These are phyloP conservation scores for Ganoderma boninense DNA, from an alignment of 1,284 basidiomycete genomes.

Conservation along the genomic window DNA sequence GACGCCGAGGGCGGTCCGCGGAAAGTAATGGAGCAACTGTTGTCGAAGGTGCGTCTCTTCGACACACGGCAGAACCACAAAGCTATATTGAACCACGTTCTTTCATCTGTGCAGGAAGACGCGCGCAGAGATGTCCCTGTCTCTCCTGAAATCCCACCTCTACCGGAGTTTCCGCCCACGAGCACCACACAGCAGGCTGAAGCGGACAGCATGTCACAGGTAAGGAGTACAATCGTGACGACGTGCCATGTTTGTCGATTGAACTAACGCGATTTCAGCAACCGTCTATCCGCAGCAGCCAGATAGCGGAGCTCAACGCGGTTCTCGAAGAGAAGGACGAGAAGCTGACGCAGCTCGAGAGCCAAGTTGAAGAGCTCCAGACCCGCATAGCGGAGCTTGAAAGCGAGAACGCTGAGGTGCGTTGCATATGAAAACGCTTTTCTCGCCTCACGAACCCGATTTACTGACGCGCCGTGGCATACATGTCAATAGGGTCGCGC, in stretches of 20 bases:
- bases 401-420: conserved; percentile 21
- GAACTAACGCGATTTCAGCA: background rate
- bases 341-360: conserved; percentile 26
- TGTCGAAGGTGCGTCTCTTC: conserved; percentile 21
- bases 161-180: conserved; percentile 29
- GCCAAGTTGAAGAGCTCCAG: conserved; percentile 24
- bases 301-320: conserved; percentile 27
- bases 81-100: background rate
- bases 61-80: background rate
- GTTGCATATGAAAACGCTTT: background rate
- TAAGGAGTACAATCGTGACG: background rate
- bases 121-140: background rate
- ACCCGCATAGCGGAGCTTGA: conserved; percentile 17
- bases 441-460: background rate
- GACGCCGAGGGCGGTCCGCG: conserved; percentile 10
- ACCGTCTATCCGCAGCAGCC: conserved; percentile 13
- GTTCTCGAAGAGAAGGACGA: conserved; percentile 32
- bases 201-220: conserved; percentile 37
- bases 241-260: background rate
- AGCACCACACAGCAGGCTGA: conserved; percentile 37
- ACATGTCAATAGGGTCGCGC: conserved; percentile 7
- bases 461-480: background rate
- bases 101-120: conserved; percentile 1
- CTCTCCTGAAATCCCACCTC: conserved; percentile 15
- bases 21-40: conserved; percentile 8